Conservation (phyloP, 805 yeast genomes). For the Candida khao-thaluensis region DNA sequence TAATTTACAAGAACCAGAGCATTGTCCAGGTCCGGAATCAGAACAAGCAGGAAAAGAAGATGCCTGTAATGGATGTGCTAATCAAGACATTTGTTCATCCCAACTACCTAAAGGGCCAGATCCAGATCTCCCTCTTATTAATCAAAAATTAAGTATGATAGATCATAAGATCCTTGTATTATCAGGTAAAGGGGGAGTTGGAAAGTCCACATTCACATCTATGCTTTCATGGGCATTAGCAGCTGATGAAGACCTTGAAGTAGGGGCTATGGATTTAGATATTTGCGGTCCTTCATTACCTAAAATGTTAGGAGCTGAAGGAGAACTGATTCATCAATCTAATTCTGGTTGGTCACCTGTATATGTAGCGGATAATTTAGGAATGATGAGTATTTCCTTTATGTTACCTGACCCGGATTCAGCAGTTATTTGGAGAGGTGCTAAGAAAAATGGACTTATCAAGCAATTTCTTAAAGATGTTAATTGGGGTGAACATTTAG, state of each 20-base stretch:
- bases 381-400: slow-evolving; percentile 92
- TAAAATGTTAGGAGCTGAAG: slow-evolving; percentile 86
- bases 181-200: slow-evolving; percentile 94
- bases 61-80: slow-evolving; percentile 94
- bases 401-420: slow-evolving; percentile 92
- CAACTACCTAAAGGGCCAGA: slow-evolving; percentile 89
- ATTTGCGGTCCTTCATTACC: slow-evolving; percentile 98
- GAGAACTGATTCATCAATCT: slow-evolving; percentile 83
- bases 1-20: slow-evolving; percentile 60
- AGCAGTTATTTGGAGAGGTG: slow-evolving; percentile 96
- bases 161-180: slow-evolving; percentile 78
- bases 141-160: slow-evolving; percentile 58
- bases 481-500: slow-evolving; percentile 83
- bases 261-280: slow-evolving; percentile 96
- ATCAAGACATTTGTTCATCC: slow-evolving; percentile 84
- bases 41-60: slow-evolving; percentile 91
- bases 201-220: slow-evolving; percentile 93
- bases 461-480: slow-evolving; percentile 93
- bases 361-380: slow-evolving; percentile 90
- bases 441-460: slow-evolving; percentile 90
- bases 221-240: slow-evolving; percentile 98
- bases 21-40: slow-evolving; percentile 98
- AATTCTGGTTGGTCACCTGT: slow-evolving; percentile 97
- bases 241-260: slow-evolving; percentile 71
- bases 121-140: slow-evolving; percentile 81